Conservation (phyloP, 2,329 filamentous ascomycete species). For the Achaetomium macrosporum region DNA sequence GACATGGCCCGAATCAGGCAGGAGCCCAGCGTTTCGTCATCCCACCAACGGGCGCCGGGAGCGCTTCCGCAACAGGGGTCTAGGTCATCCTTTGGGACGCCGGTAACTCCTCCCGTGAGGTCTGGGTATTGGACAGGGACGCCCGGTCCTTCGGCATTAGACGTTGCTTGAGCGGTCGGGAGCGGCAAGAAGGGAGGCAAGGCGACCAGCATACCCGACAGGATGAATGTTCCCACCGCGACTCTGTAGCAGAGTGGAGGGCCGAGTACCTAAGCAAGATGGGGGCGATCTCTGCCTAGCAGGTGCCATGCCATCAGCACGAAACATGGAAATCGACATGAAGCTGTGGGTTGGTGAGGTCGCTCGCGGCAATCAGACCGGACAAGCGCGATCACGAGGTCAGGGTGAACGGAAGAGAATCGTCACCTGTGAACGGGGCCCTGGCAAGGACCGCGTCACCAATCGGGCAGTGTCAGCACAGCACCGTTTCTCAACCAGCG, state of each 20-base stretch:
- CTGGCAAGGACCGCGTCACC: constrained; percentile 16
- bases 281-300: too few relatives aligned
- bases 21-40: constrained; percentile 9
- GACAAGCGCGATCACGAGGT: constrained; percentile 28
- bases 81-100: constrained; percentile 3
- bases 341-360: not conserved
- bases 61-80: constrained; percentile 21
- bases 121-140: constrained; percentile 7
- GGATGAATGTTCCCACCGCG: too few relatives aligned
- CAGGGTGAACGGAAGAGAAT: constrained; percentile 19
- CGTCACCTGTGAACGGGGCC: not conserved
- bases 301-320: too few relatives aligned
- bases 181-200: too few relatives aligned
- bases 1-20: constrained; percentile 13
- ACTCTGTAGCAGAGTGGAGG: too few relatives aligned
- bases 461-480: constrained; percentile 24
- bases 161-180: too few relatives aligned
- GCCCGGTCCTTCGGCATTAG: not conserved
- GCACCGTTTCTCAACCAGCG: constrained; percentile 12
- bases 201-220: too few relatives aligned
- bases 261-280: too few relatives aligned
- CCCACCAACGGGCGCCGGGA: constrained; percentile 15
- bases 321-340: too few relatives aligned
- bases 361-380: constrained; percentile 20
- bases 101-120: constrained; percentile 15